Percentiles rank a stretch among this genome's conserved stretches.
phyloP scores from a whole-genome alignment of 345 rosid genomes.

The Pistacia integerrima region DNA sequence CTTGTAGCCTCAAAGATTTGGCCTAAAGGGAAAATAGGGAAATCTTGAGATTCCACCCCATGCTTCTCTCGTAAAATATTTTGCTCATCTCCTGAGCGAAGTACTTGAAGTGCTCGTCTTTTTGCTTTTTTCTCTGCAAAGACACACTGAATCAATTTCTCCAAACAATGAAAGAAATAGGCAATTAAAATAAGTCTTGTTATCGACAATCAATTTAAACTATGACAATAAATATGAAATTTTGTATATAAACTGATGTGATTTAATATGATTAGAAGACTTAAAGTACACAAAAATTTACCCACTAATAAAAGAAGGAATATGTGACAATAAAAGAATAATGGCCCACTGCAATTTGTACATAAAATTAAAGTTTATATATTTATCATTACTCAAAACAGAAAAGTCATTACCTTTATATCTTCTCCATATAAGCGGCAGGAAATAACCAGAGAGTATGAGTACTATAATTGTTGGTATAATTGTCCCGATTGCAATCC shows the following conservation, averaged over 20 bases:
- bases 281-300: too few relatives aligned
- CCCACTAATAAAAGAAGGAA: too few relatives aligned
- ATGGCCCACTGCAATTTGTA: too few relatives aligned
- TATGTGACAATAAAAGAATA: too few relatives aligned
- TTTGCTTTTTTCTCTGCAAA: constrained; percentile 6
- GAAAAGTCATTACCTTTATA: too few relatives aligned
- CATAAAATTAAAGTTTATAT: too few relatives aligned
- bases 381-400: too few relatives aligned
- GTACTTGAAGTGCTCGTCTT: constrained; percentile 25
- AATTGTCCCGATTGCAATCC: constrained; percentile 20
- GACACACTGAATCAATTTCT: neutral
- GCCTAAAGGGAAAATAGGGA: constrained; percentile 22
- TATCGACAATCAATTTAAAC: too few relatives aligned
- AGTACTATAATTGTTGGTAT: constrained; percentile 3
- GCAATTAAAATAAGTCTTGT: neutral
- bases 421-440: constrained; percentile 8
- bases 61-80: constrained; percentile 11
- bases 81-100: neutral
- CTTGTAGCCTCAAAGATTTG: constrained; percentile 23
- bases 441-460: neutral
- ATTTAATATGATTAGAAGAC: too few relatives aligned
- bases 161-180: neutral
- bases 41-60: constrained; percentile 16
- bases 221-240: too few relatives aligned
- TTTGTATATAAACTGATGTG: too few relatives aligned